Evolutionary conservation across 2,329 filamentous ascomycete species (phyloP), one percentile per base, ranked within the genome.

Genomic region (Aspergillus sclerotialis): DNA sequence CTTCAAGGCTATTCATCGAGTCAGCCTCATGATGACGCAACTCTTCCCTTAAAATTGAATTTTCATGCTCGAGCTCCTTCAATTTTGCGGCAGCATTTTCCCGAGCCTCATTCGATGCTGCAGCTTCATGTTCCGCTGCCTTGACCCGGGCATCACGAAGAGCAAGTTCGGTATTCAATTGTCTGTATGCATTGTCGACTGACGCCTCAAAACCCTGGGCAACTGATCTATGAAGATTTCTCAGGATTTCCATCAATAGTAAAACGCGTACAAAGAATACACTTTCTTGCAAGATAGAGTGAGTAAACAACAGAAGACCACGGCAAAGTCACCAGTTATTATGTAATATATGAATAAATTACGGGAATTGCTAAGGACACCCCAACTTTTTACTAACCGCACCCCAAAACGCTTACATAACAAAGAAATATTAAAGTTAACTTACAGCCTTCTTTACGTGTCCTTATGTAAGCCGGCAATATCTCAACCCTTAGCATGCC

Each of bases 181-280:
- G 37, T 27, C 35, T 39, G 32, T 55, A 55, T 12, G 52, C 56
- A 37, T 49, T 39, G 18, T 52, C 40, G 28, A 63, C 56, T 4
- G 46, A 45, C 7, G 36, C 35, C 17, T 58, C 50, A 31, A 53
- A 52, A 14, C 42, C 34, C 19, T 54, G 44, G 16, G 48, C 33
- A 30, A 61, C 37, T 30, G 55, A 54, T 25, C 34, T 33, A 28
- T 58, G 56, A 19, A 61, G 48, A 10, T 48, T 43, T 31, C 50
- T 51, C 15, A 62, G 30, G 17, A 49, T 33, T 17, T 61, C 59
- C 59, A 62, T 56, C n/a, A 33, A 30, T 29, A 11, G 33, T 21
- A 28, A n/a, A n/a, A n/a, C n/a, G n/a, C n/a, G n/a, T n/a, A n/a
- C n/a, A n/a, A n/a, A n/a, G n/a, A n/a, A n/a, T n/a, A n/a, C n/a